A percentile compares a stretch with the other conserved stretches of the same genome.
Conservation (phyloP, 2,329 filamentous ascomycete genomes). For the Nigrospora sphaerica region DNA sequence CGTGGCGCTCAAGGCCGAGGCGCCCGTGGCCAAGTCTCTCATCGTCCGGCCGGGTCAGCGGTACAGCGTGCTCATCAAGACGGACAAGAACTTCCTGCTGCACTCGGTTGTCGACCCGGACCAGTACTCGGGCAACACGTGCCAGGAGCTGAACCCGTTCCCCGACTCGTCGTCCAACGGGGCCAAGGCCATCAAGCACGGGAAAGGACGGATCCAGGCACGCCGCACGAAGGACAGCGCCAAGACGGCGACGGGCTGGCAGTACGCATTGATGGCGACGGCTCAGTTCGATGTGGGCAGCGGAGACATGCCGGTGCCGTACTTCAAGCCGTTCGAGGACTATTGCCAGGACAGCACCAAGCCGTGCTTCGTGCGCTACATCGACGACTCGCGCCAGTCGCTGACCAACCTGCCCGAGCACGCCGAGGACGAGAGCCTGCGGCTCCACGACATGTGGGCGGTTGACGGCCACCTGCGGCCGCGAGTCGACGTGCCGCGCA, state of each 20-base stretch:
- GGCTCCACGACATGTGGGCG: background rate
- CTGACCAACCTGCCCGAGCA: background rate
- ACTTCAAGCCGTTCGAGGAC: background rate
- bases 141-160: background rate
- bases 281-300: background rate
- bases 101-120: constrained; percentile 1
- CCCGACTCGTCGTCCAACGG: background rate
- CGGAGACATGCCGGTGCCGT: background rate
- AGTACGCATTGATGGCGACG: constrained; percentile 1
- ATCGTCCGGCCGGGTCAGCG: background rate
- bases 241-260: background rate
- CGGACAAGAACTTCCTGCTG: background rate
- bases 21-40: background rate
- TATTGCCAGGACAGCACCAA: constrained; percentile 1
- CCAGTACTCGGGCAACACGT: constrained; percentile 1
- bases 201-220: background rate
- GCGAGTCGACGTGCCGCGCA: background rate
- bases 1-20: background rate
- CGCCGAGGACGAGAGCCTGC: background rate
- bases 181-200: background rate
- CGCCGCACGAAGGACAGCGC: background rate
- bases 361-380: constrained; percentile 1
- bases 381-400: background rate
- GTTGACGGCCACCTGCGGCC: background rate
- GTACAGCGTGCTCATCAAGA: background rate